phyloP scores from a whole-genome alignment of 768 basidiomycete genomes.

The Tricholoma hemisulphureum region DNA sequence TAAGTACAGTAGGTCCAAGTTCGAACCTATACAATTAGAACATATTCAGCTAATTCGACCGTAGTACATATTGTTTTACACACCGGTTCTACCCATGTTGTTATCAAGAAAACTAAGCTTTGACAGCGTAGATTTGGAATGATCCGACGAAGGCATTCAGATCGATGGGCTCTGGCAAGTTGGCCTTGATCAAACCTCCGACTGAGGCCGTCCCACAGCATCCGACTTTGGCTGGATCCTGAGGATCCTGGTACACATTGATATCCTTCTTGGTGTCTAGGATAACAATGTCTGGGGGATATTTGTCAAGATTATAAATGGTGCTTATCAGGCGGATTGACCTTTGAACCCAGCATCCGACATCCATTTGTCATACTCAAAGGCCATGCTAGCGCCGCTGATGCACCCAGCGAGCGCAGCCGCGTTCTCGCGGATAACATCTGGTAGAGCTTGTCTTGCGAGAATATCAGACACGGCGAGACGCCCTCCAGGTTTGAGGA shows the following conservation, averaged over 20 bases:
- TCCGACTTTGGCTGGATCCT: too few relatives aligned
- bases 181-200: background rate
- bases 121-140: background rate
- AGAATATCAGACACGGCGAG: slow-evolving; percentile 50
- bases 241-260: background rate
- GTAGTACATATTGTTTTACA: too few relatives aligned
- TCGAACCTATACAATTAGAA: too few relatives aligned
- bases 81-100: too few relatives aligned
- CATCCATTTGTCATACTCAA: slow-evolving; percentile 39
- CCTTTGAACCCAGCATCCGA: slow-evolving; percentile 25
- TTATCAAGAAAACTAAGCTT: background rate
- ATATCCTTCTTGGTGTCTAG: slow-evolving; percentile 42
- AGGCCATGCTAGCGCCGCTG: slow-evolving; percentile 40
- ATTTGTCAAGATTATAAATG: background rate
- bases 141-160: background rate
- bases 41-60: too few relatives aligned
- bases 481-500: slow-evolving; percentile 57
- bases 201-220: background rate
- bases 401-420: slow-evolving; percentile 45
- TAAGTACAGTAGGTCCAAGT: too few relatives aligned
- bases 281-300: slow-evolving; percentile 37
- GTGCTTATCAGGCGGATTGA: background rate
- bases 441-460: slow-evolving; percentile 43
- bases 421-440: slow-evolving; percentile 40
- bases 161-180: background rate